Percentiles rank a stretch among this genome's conserved stretches.
phyloP scores from a whole-genome alignment of 148 eudicot genomes.

The Fallopia convolvulus region DNA sequence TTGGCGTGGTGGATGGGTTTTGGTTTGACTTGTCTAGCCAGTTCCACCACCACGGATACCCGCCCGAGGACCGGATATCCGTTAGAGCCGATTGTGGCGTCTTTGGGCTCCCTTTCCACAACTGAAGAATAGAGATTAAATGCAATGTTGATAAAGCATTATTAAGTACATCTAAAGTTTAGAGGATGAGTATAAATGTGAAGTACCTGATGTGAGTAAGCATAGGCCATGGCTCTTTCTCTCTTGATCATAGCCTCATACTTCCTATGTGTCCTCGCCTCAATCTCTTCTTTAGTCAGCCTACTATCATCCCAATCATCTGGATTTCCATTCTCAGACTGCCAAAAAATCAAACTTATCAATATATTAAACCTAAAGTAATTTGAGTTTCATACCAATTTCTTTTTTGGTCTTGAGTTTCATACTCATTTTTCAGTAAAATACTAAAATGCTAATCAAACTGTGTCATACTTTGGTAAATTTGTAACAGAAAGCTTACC shows the following conservation, averaged over 20 bases:
- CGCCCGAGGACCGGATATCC: slow-evolving; percentile 50
- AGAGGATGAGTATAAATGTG: not conserved
- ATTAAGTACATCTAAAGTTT: too few relatives aligned
- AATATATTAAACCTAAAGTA: too few relatives aligned
- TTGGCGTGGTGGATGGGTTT: not conserved
- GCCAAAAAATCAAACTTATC: not conserved
- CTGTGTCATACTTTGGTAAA: too few relatives aligned
- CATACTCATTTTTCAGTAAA: not conserved
- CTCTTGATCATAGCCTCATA: slow-evolving; percentile 75
- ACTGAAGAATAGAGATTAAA: slow-evolving; percentile 20
- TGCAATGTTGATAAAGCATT: too few relatives aligned
- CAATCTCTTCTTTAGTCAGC: slow-evolving; percentile 76
- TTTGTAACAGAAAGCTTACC: not conserved
- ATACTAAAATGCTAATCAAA: too few relatives aligned
- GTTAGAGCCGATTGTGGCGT: slow-evolving; percentile 38
- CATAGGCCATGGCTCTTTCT: slow-evolving; percentile 94
- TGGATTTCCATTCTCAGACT: slow-evolving; percentile 36
- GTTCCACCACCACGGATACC: slow-evolving; percentile 97
- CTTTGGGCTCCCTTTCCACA: slow-evolving; percentile 59
- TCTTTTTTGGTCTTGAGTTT: too few relatives aligned
- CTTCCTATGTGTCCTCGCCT: slow-evolving; percentile 64
- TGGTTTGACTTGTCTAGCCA: slow-evolving; percentile 60
- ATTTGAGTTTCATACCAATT: too few relatives aligned
- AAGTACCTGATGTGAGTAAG: slow-evolving; percentile 86
- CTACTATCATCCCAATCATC: slow-evolving; percentile 87